Base-by-base conservation (phyloP, 2,329 filamentous ascomycete species). In the Aspergillus fijiensis region DNA sequence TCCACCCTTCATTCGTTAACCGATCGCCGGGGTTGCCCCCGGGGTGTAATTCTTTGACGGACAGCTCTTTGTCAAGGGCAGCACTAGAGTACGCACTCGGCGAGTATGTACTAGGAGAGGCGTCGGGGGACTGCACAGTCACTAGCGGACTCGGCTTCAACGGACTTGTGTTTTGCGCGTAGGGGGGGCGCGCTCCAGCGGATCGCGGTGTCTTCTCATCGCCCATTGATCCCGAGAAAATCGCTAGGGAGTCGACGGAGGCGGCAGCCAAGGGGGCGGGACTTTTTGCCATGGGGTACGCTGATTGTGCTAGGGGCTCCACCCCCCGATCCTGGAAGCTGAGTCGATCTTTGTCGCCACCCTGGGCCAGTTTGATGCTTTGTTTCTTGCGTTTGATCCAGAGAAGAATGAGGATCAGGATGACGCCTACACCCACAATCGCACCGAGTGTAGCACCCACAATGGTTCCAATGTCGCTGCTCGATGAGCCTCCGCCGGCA, bases 371-470 rank as follows among this genome's bases (percentile, higher is more conserved):
- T 57, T 63, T 63, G 49, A 67, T 60, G 52, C 80, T 84, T 67
- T 83, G 82, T 72, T 84, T 86, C 66, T 84, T 82, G 60, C 82
- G 83, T 70, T 85, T 83, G 25, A 92, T 77, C 29, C 89, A 80
- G 54, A 95, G 79, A 21, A 97, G 82, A n/a, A 92, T 72, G 1
- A 90, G 73, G 27, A 90, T 81, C n/a, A 96, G 79, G 6, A 96
- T 72, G 0, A 87, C 77, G 21, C 89, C 87, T 55, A 92, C 79
- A 19, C 90, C 92, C 55, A 90, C 84, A 23, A 96, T 87, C n/a
- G 88, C 87, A 12, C 93, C 92, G 1, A 98, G 82, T 0, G 90
- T 90, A 54, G 91, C 90, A 35, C 91, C 93, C 1, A 97, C 82
- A 29, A 96, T 89, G 7, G 86, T 86, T 66, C 82, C 76, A 25